These are phyloP conservation scores for Pleurotus citrinopileatus DNA, from an alignment of 768 basidiomycete species.

Conservation along the genomic window DNA sequence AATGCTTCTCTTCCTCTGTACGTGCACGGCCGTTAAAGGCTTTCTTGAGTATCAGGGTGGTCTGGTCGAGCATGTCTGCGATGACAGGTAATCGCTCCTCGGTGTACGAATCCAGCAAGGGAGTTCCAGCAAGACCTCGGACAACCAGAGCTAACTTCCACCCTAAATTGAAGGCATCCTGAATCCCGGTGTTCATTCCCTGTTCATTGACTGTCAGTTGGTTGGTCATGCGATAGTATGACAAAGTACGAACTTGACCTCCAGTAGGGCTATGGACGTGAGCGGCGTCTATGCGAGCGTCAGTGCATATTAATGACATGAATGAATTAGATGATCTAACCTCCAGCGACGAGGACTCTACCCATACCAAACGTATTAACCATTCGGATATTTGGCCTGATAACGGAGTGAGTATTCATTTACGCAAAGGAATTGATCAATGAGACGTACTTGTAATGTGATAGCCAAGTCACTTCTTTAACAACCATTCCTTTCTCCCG, in stretches of 20 bases:
- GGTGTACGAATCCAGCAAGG: slow-evolving; percentile 26
- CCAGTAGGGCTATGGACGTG: slow-evolving; percentile 32
- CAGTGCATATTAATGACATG: no score
- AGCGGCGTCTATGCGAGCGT: slow-evolving; percentile 22
- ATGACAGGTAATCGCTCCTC: slow-evolving; percentile 33
- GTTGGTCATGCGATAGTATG: not conserved
- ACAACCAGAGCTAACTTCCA: slow-evolving; percentile 31
- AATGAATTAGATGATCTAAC: slow-evolving; percentile 10
- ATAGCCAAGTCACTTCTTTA: slow-evolving; percentile 24
- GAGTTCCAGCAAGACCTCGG: slow-evolving; percentile 18
- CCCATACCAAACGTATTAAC: slow-evolving; percentile 15
- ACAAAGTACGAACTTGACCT: not conserved
- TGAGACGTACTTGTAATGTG: slow-evolving; percentile 23
- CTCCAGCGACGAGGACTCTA: slow-evolving; percentile 19
- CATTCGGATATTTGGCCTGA: slow-evolving; percentile 19
- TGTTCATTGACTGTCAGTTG: slow-evolving; percentile 8
- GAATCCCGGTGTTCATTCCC: slow-evolving; percentile 31
- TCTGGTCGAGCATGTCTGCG: slow-evolving; percentile 31
- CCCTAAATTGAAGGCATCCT: slow-evolving; percentile 29
- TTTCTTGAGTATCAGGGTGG: slow-evolving; percentile 21
- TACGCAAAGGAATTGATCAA: not conserved
- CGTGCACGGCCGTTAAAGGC: slow-evolving; percentile 12
- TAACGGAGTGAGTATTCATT: not conserved
- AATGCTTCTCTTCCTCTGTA: slow-evolving; percentile 6
- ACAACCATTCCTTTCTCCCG: slow-evolving; percentile 23